phyloP scores from a whole-genome alignment of 2,329 filamentous ascomycete genomes.

The Aphanocladium album region DNA sequence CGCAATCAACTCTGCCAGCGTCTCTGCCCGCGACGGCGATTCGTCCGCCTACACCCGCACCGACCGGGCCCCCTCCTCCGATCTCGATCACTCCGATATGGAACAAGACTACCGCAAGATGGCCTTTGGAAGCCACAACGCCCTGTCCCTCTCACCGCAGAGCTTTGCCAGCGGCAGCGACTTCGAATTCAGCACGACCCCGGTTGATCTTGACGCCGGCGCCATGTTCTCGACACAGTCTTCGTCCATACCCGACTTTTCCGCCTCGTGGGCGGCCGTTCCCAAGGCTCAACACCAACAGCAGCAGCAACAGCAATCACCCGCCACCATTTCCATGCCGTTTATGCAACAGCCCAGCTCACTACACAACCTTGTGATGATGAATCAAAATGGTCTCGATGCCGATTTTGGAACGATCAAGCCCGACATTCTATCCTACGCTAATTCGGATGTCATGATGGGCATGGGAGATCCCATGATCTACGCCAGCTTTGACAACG shows the following conservation, averaged over 20 bases:
- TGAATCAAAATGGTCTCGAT: slow-evolving; percentile 47
- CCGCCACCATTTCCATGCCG: slow-evolving; percentile 27
- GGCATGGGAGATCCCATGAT: slow-evolving; percentile 56
- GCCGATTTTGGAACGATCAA: slow-evolving; percentile 51
- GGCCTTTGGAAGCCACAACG: slow-evolving; percentile 38
- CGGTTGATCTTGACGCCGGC: slow-evolving; percentile 28
- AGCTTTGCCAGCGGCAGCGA: slow-evolving; percentile 40
- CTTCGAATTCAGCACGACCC: slow-evolving; percentile 32
- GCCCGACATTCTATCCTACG: slow-evolving; percentile 48
- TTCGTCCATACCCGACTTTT: slow-evolving; percentile 28
- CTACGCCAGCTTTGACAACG: slow-evolving; percentile 47
- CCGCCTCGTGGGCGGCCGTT: slow-evolving; percentile 25
- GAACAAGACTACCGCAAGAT: slow-evolving; percentile 50
- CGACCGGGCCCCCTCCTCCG: slow-evolving; percentile 50
- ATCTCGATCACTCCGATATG: slow-evolving; percentile 51
- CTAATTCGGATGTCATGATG: slow-evolving; percentile 52
- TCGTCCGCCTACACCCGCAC: slow-evolving; percentile 30
- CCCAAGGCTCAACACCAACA: slow-evolving; percentile 21
- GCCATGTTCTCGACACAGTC: slow-evolving; percentile 32
- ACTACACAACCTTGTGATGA: slow-evolving; percentile 40
- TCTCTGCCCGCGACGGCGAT: slow-evolving; percentile 24
- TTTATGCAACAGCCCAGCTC: slow-evolving; percentile 38
- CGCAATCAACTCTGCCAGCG: neutral
- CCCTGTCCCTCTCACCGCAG: slow-evolving; percentile 49
- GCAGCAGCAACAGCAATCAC: neutral